phyloP scores from a whole-genome alignment of 441 rosid species.

The Populus hybrid region DNA sequence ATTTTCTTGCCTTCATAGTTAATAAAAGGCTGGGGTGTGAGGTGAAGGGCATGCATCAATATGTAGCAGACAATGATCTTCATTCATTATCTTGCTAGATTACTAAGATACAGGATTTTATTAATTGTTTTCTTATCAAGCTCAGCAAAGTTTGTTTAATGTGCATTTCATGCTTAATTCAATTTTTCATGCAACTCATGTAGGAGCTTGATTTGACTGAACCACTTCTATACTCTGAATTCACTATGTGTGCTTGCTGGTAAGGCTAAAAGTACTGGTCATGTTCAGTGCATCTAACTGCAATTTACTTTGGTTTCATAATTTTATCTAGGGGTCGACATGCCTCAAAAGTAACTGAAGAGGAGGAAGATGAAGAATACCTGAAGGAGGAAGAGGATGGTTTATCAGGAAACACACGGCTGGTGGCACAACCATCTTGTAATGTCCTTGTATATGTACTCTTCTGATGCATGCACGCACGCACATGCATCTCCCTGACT shows the following conservation, averaged over 20 bases:
- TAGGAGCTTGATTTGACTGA: not conserved
- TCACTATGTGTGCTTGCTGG: not conserved
- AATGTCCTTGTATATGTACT: conserved; percentile 28
- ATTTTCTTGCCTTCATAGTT: not conserved
- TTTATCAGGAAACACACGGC: conserved; percentile 75
- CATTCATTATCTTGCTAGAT: too few species aligned
- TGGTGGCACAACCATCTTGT: conserved; percentile 93
- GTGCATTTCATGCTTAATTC: not conserved
- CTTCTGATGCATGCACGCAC: not conserved
- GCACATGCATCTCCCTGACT: not conserved
- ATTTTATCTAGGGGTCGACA: conserved; percentile 69
- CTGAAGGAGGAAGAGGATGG: conserved; percentile 95
- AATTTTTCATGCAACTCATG: not conserved
- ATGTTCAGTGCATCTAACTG: conserved; percentile 2
- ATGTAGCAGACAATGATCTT: not conserved
- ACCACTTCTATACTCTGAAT: not conserved
- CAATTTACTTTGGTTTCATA: not conserved
- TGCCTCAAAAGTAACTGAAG: conserved; percentile 91
- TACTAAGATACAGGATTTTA: too few species aligned
- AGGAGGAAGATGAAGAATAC: conserved; percentile 97
- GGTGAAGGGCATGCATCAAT: not conserved
- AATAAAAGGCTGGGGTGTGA: not conserved
- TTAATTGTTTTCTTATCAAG: too few species aligned
- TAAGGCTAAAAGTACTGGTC: not conserved
- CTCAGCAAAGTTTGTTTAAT: not conserved